Percentiles rank a stretch among this genome's conserved stretches.
phyloP scores from a whole-genome alignment of 208 protist species.

The Wallacemonas sp. region DNA sequence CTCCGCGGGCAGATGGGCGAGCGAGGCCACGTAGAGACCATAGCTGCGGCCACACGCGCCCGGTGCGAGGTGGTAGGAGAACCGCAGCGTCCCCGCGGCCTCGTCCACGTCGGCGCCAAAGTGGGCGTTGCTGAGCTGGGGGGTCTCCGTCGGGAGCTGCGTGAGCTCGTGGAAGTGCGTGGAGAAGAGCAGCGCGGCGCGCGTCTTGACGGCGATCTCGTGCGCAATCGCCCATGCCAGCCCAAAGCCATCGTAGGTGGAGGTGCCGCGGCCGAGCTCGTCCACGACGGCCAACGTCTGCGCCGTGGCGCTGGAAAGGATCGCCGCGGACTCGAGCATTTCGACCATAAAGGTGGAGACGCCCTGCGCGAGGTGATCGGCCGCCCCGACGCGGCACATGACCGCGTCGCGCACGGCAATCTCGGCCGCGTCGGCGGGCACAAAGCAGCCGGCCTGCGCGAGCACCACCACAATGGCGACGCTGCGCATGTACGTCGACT shows the following conservation, averaged over 20 bases:
- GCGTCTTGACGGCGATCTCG: slow-evolving; percentile 84
- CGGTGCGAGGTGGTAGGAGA: slow-evolving; percentile 84
- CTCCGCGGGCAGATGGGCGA: slow-evolving; percentile 82
- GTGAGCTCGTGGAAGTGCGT: slow-evolving; percentile 99
- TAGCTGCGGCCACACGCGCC: slow-evolving; percentile 91
- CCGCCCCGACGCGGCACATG: slow-evolving; percentile 98
- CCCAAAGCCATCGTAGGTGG: slow-evolving; percentile 99
- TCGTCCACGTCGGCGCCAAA: slow-evolving; percentile 75
- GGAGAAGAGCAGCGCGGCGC: slow-evolving; percentile 96
- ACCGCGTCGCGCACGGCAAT: slow-evolving; percentile 93
- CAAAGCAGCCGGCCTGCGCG: slow-evolving; percentile 99
- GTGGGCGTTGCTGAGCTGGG: slow-evolving; percentile 71
- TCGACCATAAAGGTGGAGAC: slow-evolving; percentile 99
- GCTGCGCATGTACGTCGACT: slow-evolving; percentile 98
- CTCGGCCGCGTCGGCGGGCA: slow-evolving; percentile 94
- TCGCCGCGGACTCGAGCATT: slow-evolving; percentile 99
- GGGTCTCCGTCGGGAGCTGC: slow-evolving; percentile 68
- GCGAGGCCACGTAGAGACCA: slow-evolving; percentile 91
- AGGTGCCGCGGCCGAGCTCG: slow-evolving; percentile 99
- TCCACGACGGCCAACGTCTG: slow-evolving; percentile 98
- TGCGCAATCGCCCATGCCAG: slow-evolving; percentile 99
- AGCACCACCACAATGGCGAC: slow-evolving; percentile 97
- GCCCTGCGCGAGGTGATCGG: slow-evolving; percentile 94
- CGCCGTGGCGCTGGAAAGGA: slow-evolving; percentile 93
- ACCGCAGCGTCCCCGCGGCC: slow-evolving; percentile 68